Percentiles rank a stretch among this genome's conserved stretches.
Conservation (phyloP, 2,329 filamentous ascomycete genomes). For the Aspergillus fumigatus region DNA sequence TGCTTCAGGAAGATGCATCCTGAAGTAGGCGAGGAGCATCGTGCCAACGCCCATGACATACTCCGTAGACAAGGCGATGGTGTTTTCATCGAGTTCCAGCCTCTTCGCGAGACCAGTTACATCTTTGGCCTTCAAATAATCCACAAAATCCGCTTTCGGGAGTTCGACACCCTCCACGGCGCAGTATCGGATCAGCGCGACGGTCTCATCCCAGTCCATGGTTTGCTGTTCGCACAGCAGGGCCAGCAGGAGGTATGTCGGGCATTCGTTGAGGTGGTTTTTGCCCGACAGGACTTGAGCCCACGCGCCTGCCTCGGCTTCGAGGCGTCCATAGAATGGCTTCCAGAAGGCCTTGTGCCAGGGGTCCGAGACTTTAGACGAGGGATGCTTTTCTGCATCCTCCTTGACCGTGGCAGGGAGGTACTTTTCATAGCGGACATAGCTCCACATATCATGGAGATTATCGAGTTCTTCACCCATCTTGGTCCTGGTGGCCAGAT, state of each 20-base stretch:
- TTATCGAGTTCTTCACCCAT: constrained; percentile 12
- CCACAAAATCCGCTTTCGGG: constrained; percentile 6
- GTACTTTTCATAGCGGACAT: constrained; percentile 7
- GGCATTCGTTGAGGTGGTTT: constrained; percentile 8
- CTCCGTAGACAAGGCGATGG: constrained; percentile 8
- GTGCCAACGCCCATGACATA: constrained; percentile 10
- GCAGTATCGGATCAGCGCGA: constrained; percentile 6
- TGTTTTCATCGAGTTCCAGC: constrained; percentile 8
- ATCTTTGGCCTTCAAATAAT: constrained; percentile 5
- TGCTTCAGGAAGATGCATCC: constrained; percentile 4
- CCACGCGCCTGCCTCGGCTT: constrained; percentile 8
- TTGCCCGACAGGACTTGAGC: constrained; percentile 2
- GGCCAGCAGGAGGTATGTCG: constrained; percentile 6
- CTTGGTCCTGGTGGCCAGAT: constrained; percentile 11
- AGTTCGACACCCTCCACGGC: neutral
- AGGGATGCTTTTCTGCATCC: constrained; percentile 1
- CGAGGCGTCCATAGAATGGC: constrained; percentile 9
- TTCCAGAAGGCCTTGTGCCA: constrained; percentile 12
- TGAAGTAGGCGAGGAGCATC: constrained; percentile 8
- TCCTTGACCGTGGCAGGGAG: constrained; percentile 2
- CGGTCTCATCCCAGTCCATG: constrained; percentile 11
- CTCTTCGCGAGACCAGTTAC: constrained; percentile 3
- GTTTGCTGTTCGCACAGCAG: constrained; percentile 11
- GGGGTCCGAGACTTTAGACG: constrained; percentile 3
- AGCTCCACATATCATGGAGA: constrained; percentile 10